Evolutionary conservation across 805 yeast genomes (phyloP).

Genomic region (Danielozyma ontarioensis): DNA sequence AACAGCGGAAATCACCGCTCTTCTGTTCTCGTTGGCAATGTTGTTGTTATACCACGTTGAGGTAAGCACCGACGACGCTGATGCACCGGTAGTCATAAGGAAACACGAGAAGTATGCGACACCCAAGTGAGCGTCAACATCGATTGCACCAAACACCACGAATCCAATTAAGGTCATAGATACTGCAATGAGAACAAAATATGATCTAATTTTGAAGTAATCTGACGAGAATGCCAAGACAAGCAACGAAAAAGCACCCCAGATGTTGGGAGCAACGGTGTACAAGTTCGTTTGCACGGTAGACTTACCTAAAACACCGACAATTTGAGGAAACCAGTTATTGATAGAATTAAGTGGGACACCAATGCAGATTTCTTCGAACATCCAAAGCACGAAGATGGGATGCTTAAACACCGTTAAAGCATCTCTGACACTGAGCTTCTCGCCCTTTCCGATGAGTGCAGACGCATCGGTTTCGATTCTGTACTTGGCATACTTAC

Average conservation of each 20-base stretch:
- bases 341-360: constrained; percentile 46
- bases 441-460: constrained; percentile 19
- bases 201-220: constrained; percentile 31
- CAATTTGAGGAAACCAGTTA: constrained; percentile 47
- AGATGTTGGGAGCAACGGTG: constrained; percentile 46
- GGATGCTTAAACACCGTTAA: constrained; percentile 42
- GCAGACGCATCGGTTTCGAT: constrained; percentile 43
- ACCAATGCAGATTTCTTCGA: constrained; percentile 41
- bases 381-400: constrained; percentile 39
- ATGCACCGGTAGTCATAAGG: constrained; percentile 45
- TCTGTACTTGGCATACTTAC: constrained; percentile 31
- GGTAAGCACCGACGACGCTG: constrained; percentile 44
- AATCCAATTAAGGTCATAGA: constrained; percentile 40
- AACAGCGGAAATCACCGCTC: constrained; percentile 43
- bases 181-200: constrained; percentile 34
- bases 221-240: constrained; percentile 39
- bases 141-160: constrained; percentile 42
- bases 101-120: constrained; percentile 41
- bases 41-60: constrained; percentile 50
- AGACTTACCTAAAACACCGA: constrained; percentile 32
- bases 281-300: constrained; percentile 36
- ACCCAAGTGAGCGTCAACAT: constrained; percentile 30
- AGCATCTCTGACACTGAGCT: constrained; percentile 35
- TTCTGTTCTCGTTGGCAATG: constrained; percentile 40
- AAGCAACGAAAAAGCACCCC: constrained; percentile 42